phyloP scores from a whole-genome alignment of 106 monocot species.

The Allium cepa region DNA sequence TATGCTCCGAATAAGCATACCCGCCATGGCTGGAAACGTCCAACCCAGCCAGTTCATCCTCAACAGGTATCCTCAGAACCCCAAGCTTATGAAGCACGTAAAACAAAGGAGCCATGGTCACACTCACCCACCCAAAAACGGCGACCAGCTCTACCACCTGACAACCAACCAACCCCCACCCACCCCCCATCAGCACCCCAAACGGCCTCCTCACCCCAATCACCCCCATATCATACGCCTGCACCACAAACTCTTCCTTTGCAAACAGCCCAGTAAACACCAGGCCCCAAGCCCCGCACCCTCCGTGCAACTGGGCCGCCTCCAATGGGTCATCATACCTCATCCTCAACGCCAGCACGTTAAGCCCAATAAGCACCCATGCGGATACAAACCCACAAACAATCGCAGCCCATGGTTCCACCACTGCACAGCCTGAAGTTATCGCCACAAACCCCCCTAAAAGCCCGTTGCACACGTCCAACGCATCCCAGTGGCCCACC shows the following conservation, averaged over 20 bases:
- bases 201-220: conserved; percentile 21
- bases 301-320: conserved; percentile 45
- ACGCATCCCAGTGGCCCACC: conserved; percentile 33
- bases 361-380: conserved; percentile 38
- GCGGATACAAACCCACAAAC: conserved; percentile 31
- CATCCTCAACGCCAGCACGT: conserved; percentile 18
- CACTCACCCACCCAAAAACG: conserved; percentile 39
- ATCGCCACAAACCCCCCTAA: conserved; percentile 42
- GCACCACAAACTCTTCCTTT: conserved; percentile 33
- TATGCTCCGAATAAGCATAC: conserved; percentile 24
- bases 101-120: conserved; percentile 43
- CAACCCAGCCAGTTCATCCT: conserved; percentile 37
- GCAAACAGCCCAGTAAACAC: conserved; percentile 47
- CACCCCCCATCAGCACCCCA: conserved; percentile 50
- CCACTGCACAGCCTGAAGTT: conserved; percentile 32
- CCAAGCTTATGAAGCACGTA: conserved; percentile 21
- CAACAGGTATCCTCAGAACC: conserved; percentile 31
- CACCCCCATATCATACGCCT: conserved; percentile 31
- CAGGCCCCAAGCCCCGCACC: conserved; percentile 49
- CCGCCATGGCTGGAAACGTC: conserved; percentile 43
- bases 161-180: conserved; percentile 32
- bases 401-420: conserved; percentile 42
- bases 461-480: conserved; percentile 42
- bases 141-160: conserved; percentile 28
- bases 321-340: conserved; percentile 41